A percentile compares a stretch with the other conserved stretches of the same genome.
These are phyloP conservation scores for Kickxella alabastrina DNA, from an alignment of 192 early-diverging fungal species.

Conservation along the genomic window DNA sequence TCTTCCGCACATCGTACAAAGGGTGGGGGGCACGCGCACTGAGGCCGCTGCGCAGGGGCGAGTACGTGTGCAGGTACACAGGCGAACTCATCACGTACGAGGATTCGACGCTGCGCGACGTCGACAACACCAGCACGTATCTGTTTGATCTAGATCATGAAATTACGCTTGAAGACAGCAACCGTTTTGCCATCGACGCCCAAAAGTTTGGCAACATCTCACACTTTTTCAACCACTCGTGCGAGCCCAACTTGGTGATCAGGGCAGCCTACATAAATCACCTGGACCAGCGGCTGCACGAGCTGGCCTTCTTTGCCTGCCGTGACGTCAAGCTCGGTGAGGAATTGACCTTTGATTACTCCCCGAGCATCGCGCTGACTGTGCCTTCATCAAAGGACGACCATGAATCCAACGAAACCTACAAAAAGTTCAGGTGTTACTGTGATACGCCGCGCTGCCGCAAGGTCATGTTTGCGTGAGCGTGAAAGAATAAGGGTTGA, in stretches of 20 bases:
- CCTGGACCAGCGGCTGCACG: slow-evolving; percentile 69
- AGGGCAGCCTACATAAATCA: slow-evolving; percentile 61
- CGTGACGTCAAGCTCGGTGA: slow-evolving; percentile 65
- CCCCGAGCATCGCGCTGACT: slow-evolving; percentile 66
- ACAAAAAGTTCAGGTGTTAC: slow-evolving; percentile 28
- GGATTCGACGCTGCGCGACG: slow-evolving; percentile 65
- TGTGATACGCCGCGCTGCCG: slow-evolving; percentile 6
- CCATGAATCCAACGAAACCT: not conserved
- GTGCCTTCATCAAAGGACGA: not conserved
- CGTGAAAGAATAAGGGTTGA: not conserved
- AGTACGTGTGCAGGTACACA: slow-evolving; percentile 94
- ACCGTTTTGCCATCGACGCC: slow-evolving; percentile 90
- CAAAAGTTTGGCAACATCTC: slow-evolving; percentile 86
- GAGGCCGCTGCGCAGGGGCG: slow-evolving; percentile 40
- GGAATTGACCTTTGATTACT: slow-evolving; percentile 96
- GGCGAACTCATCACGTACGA: slow-evolving; percentile 86
- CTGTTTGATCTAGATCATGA: slow-evolving; percentile 76
- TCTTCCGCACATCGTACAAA: slow-evolving; percentile 30
- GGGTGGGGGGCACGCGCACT: slow-evolving; percentile 48
- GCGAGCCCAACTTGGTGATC: slow-evolving; percentile 79
- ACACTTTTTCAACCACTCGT: slow-evolving; percentile 98
- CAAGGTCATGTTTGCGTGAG: not conserved
- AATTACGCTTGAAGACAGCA: slow-evolving; percentile 77
- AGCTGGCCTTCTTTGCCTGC: slow-evolving; percentile 92
- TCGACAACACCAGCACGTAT: slow-evolving; percentile 35